Conservation (phyloP, 2,329 filamentous ascomycete genomes). For the Pseudocercospora crystallina region DNA sequence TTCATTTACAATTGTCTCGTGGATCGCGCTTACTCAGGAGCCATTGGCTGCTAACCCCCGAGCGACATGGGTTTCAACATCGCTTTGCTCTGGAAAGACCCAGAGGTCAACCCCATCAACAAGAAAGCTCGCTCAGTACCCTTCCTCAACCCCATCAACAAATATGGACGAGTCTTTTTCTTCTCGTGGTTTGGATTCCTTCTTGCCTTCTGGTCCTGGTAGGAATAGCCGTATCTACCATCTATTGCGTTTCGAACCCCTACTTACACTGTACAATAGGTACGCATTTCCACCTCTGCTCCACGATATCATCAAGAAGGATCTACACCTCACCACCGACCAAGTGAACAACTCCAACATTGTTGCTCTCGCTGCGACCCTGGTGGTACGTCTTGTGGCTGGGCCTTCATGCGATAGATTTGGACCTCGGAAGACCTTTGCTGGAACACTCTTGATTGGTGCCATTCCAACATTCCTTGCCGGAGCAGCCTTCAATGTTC, state of each 20-base stretch:
- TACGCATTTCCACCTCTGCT: slow-evolving; percentile 87
- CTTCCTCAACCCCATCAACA: slow-evolving; percentile 71
- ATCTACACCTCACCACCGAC: slow-evolving; percentile 67
- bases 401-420: slow-evolving; percentile 84
- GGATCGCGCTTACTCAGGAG: too few species aligned
- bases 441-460: slow-evolving; percentile 72
- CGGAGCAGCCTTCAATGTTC: slow-evolving; percentile 68
- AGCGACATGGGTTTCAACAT: slow-evolving; percentile 22
- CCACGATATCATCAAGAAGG: slow-evolving; percentile 74
- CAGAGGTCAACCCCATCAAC: slow-evolving; percentile 80
- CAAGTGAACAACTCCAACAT: slow-evolving; percentile 90
- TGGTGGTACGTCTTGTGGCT: slow-evolving; percentile 73
- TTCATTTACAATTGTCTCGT: too few species aligned
- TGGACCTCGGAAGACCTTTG: slow-evolving; percentile 78
- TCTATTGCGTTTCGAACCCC: neutral
- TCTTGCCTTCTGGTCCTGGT: slow-evolving; percentile 83
- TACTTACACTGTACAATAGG: slow-evolving; percentile 46
- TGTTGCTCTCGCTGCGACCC: slow-evolving; percentile 70
- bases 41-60: too few species aligned
- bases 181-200: slow-evolving; percentile 87
- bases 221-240: slow-evolving; percentile 21
- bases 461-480: slow-evolving; percentile 80
- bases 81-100: slow-evolving; percentile 50
- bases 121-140: slow-evolving; percentile 79
- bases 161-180: slow-evolving; percentile 85